Evolutionary conservation across 139 green algal species (phyloP).

Genomic region (Ulvella scutata): DNA sequence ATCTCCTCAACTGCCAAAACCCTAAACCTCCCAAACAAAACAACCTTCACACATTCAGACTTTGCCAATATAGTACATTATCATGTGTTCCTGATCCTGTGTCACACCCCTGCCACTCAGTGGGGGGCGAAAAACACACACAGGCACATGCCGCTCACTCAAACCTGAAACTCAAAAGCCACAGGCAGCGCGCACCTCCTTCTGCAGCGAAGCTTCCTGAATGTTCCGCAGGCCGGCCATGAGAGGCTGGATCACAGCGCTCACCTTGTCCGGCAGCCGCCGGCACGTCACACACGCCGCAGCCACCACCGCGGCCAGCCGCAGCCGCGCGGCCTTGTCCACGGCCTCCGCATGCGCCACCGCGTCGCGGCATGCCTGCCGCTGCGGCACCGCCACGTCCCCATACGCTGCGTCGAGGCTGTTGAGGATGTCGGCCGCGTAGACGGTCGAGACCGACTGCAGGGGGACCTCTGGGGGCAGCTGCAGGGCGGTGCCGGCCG

Average conservation of each 20-base stretch:
- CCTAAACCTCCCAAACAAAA: no score
- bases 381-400: neutral
- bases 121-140: no score
- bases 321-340: conserved; percentile 37
- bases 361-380: neutral
- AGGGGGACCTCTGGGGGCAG: neutral
- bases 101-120: no score
- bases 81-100: no score
- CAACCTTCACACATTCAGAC: no score
- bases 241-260: conserved; percentile 80
- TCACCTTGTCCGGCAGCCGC: conserved; percentile 72
- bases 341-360: conserved; percentile 7
- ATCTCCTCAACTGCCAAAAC: no score
- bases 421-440: neutral
- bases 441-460: neutral
- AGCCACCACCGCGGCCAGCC: conserved; percentile 30
- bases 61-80: no score
- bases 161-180: no score
- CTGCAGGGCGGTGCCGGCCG: neutral
- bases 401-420: neutral
- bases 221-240: conserved; percentile 67
- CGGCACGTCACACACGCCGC: conserved; percentile 32
- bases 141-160: no score
- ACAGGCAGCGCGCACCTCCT: conserved; percentile 6
- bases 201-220: conserved; percentile 40